Evolutionary conservation across 2,329 filamentous ascomycete genomes (phyloP), one percentile per base, ranked within the genome.

Genomic region (Bertia moriformis): DNA sequence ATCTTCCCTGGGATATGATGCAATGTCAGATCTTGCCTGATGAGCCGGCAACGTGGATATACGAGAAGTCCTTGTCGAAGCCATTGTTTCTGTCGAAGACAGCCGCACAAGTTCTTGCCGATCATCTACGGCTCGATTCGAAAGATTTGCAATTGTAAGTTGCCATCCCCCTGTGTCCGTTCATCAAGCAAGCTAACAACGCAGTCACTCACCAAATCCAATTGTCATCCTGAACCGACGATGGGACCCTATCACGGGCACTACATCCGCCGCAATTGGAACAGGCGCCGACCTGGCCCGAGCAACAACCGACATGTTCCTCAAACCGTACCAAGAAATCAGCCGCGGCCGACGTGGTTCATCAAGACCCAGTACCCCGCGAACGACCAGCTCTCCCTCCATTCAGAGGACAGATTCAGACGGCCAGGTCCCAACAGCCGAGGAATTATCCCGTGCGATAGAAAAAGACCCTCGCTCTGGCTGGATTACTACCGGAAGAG

Each of bases 171-270:
- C 71, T 66, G 66, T 67, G 65, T 39, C 66, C 69, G 43, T 71
- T 70, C 43, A 65, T 67, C 67, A 67, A 0, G 65, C n/a, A 67
- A 14, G 67, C 67, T 2, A 68, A 71, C 43, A 67, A 69, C 18
- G 68, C 62, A 7, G 70, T 64, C 24, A 57, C 54, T 60, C 63
- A 33, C 66, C 63, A 7, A 45, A 50, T 3, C 46, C 49, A 1
- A 47, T 57, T 14, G 37, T 43, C 14, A 61, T 62, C 18, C 50
- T 54, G 4, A 52, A 52, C 30, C 42, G 44, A 1, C 49, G 59
- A 14, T 62, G 52, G 52, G 55, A 57, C 17, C 54, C 53, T 1
- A 24, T 57, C 3, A 55, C 54, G 2, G 54, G 43, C 4, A 43
- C 43, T 2, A 36, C 43, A 3, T 52, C 51, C 12, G 37, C 45